Conservation (phyloP, 495 filamentous ascomycete genomes). For the Hypoxylon fragiforme region DNA sequence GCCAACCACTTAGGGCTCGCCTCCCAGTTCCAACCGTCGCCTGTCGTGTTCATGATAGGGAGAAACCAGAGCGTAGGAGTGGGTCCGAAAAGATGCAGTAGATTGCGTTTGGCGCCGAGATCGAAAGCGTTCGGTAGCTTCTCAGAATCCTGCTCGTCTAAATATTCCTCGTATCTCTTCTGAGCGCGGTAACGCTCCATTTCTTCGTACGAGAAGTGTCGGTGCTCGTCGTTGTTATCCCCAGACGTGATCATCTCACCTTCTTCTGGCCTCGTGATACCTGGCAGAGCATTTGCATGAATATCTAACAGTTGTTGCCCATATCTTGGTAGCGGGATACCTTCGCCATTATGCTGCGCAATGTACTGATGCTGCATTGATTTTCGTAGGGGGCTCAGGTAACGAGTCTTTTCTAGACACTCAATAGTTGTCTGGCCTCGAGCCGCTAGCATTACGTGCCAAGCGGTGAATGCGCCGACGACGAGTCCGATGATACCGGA, state of each 20-base stretch:
- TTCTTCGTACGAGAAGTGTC: conserved; percentile 64
- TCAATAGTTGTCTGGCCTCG: conserved; percentile 91
- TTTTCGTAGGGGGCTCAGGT: conserved; percentile 76
- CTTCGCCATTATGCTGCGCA: conserved; percentile 54
- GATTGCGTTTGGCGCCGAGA: conserved; percentile 76
- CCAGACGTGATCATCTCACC: conserved; percentile 59
- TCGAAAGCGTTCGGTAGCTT: conserved; percentile 93
- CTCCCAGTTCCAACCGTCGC: conserved; percentile 97
- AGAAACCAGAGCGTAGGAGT: conserved; percentile 71
- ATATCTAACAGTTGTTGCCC: conserved; percentile 77
- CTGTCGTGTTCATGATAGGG: conserved; percentile 81
- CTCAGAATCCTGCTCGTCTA: conserved; percentile 82
- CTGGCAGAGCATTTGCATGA: conserved; percentile 81
- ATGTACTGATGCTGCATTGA: conserved; percentile 64
- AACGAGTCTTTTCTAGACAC: conserved; percentile 89
- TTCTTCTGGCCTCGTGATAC: conserved; percentile 77
- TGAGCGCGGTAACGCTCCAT: conserved; percentile 68
- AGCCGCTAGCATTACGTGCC: conserved; percentile 84
- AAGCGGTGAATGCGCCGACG: conserved; percentile 83
- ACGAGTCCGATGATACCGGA: conserved; percentile 90
- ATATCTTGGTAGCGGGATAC: conserved; percentile 62
- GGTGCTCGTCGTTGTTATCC: conserved; percentile 9
- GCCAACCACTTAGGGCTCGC: conserved; percentile 72
- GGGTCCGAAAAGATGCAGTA: conserved; percentile 80
- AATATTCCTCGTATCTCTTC: conserved; percentile 83